A percentile compares a stretch with the other conserved stretches of the same genome.
Conservation (phyloP, 805 yeast genomes). For the Tetrapisispora fleetii region DNA sequence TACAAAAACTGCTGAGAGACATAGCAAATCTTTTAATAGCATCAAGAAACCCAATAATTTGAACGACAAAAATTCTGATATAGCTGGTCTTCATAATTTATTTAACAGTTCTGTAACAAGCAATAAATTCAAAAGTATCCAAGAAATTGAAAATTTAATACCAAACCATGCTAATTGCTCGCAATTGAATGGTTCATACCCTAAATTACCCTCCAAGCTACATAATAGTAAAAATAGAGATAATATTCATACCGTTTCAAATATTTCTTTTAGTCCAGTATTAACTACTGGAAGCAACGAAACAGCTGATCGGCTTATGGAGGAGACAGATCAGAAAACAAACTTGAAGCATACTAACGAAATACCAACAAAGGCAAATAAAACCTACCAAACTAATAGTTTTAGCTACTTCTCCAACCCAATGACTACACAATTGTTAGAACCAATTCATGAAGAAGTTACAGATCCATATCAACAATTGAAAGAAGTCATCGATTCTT, state of each 20-base stretch:
- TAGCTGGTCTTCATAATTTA: background rate
- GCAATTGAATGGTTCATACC: background rate
- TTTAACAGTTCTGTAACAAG: background rate
- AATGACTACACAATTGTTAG: slow-evolving; percentile 1
- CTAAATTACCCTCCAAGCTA: background rate
- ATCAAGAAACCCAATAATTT: slow-evolving; percentile 5
- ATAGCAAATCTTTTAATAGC: slow-evolving; percentile 10
- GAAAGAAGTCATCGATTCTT: slow-evolving; percentile 4
- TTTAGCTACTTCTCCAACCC: background rate
- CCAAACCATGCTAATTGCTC: background rate
- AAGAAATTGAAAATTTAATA: slow-evolving; percentile 2
- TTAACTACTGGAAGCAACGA: background rate
- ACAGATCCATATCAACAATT: slow-evolving; percentile 3
- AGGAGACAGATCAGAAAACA: background rate
- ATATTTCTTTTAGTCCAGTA: background rate
- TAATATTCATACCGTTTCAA: background rate
- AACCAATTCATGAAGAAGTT: slow-evolving; percentile 12
- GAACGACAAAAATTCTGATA: background rate
- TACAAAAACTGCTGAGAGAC: slow-evolving; percentile 7
- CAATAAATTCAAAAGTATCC: slow-evolving; percentile 3
- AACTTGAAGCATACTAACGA: background rate
- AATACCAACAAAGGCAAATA: background rate
- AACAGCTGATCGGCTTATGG: background rate
- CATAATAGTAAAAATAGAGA: background rate
- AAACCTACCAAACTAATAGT: background rate